phyloP scores from a whole-genome alignment of 1,139 yeast species.

The Tardiomyces digboiensis region DNA sequence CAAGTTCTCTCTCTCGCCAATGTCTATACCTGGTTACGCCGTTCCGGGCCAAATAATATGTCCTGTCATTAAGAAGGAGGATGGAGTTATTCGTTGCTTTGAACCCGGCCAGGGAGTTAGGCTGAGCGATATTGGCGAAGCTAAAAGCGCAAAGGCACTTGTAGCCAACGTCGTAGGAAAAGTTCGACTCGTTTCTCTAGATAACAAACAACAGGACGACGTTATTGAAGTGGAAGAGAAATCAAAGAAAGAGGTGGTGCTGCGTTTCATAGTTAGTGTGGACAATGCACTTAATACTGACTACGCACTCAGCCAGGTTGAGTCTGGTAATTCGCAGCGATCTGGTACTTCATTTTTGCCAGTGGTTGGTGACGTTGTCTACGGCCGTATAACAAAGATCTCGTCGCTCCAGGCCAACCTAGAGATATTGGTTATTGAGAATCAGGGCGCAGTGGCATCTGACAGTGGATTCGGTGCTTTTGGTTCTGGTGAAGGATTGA shows the following conservation, averaged over 20 bases:
- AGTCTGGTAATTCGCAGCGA: constrained; percentile 13
- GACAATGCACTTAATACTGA: constrained; percentile 29
- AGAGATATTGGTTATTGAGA: constrained; percentile 76
- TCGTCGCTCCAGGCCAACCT: constrained; percentile 64
- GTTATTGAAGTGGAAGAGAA: constrained; percentile 15
- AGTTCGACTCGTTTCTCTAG: constrained; percentile 29
- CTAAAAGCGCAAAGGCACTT: constrained; percentile 32
- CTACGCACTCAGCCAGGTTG: constrained; percentile 12
- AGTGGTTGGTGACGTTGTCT: constrained; percentile 73
- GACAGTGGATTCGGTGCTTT: constrained; percentile 64
- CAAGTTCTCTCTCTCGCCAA: too few species aligned
- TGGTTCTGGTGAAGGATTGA: constrained; percentile 34
- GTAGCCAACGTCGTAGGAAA: constrained; percentile 61
- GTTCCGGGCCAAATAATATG: constrained; percentile 71
- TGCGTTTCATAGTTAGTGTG: constrained; percentile 23
- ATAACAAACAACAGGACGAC: constrained; percentile 3
- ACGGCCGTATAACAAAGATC: constrained; percentile 65
- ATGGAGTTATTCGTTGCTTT: constrained; percentile 29
- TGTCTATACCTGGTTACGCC: constrained; percentile 34
- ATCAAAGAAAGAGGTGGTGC: constrained; percentile 8
- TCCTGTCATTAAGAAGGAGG: constrained; percentile 31
- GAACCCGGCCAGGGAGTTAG: constrained; percentile 39
- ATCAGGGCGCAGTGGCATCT: constrained; percentile 43
- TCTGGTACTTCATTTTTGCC: constrained; percentile 45
- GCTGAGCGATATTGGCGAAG: constrained; percentile 9